Evolutionary conservation across 768 basidiomycete species (phyloP), one percentile per base, ranked within the genome.

Genomic region (Rossbeevera mucosa): DNA sequence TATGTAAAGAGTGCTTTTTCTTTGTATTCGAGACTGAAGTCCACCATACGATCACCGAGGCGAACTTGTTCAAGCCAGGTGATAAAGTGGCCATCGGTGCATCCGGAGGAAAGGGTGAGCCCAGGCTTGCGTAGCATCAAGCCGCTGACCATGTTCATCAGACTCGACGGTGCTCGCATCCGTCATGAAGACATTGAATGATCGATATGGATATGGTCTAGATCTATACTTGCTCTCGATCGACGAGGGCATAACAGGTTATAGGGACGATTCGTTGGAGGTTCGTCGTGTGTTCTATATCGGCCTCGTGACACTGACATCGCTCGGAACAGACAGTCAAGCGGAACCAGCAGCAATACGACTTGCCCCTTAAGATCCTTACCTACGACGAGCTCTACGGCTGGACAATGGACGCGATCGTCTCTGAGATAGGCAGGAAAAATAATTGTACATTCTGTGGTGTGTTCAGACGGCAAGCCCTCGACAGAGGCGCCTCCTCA

Each of bases 401-500:
- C 16, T 98, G 96, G 95, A 98, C 95, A 2, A 99, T 99, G 95
- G 96, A 99, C 61, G 80, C 82, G 14, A 91, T 99, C 51, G 95
- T 99, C 43, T 79, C 85, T n/a, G 85, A 94, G 68, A 83, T 98
- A 22, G 96, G 96, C 28, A 84, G 82, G 74, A 96, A 96, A 78
- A 97, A 96, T 62, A 99, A 98, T 63, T 99, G 96, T 70, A 99
- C 96, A 0, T 99, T 97, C 71, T 99, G 96, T 62, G 96, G 96
- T 18, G 96, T 99, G 3, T 99, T 99, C 65, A 78, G 96, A 51
- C 79, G 96, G 42, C 96, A 98, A 67, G 96, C 96, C 1, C 80
- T 99, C 22, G 96, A 99, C 72, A 80, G 95, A 53, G 96, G 96
- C 1, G 96, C 95, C 4, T 81, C 88, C 4, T 80, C 85, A 66